Conservation (phyloP, 2,329 filamentous ascomycete genomes). For the Ophiostoma quercus region DNA sequence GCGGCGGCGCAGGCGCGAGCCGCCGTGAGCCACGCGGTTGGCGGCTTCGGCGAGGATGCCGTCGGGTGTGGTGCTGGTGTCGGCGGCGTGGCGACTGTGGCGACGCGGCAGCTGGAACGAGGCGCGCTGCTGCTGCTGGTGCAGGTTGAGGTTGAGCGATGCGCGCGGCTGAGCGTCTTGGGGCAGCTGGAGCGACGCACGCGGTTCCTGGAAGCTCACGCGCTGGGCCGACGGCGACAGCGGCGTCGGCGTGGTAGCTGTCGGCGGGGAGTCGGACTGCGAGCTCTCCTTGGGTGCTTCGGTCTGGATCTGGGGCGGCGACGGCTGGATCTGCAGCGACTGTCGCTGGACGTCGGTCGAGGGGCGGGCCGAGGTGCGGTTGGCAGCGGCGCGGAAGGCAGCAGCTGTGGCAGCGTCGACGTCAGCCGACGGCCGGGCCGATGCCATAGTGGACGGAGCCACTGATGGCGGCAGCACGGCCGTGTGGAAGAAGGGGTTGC, state of each 20-base stretch:
- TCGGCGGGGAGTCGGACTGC: not conserved
- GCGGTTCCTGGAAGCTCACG: not conserved
- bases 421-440: slow-evolving; percentile 25
- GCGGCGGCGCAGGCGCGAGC: slow-evolving; percentile 9
- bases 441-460: slow-evolving; percentile 24
- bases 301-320: not conserved
- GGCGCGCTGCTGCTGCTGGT: slow-evolving; percentile 11
- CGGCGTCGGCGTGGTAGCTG: not conserved
- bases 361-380: not conserved
- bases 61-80: slow-evolving; percentile 11
- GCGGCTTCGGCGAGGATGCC: slow-evolving; percentile 26
- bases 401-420: slow-evolving; percentile 24
- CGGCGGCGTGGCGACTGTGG: not conserved
- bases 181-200: not conserved
- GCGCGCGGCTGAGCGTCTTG: not conserved
- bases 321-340: not conserved
- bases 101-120: slow-evolving; percentile 14
- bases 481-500: slow-evolving; percentile 29
- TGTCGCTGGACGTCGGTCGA: slow-evolving; percentile 7
- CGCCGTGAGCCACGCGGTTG: slow-evolving; percentile 19
- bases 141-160: slow-evolving; percentile 7
- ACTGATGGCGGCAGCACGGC: slow-evolving; percentile 28
- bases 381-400: not conserved
- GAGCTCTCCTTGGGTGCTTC: not conserved
- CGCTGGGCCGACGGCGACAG: not conserved